A percentile compares a stretch with the other conserved stretches of the same genome.
Conservation (phyloP, 192 early-diverging fungal genomes). For the Thamnidium elegans region DNA sequence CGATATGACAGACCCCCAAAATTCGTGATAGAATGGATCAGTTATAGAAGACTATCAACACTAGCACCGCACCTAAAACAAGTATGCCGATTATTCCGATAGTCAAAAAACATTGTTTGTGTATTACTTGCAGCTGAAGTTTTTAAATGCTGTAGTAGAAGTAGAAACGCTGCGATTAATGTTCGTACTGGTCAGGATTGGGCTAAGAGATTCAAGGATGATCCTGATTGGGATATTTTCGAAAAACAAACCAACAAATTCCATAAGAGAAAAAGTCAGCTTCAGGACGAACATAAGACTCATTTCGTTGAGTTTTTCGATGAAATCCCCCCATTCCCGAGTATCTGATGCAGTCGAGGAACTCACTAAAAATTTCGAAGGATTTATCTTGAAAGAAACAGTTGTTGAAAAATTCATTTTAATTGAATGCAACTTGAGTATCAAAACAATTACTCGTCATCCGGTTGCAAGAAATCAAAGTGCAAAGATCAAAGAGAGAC, state of each 20-base stretch:
- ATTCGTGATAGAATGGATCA: too few species aligned
- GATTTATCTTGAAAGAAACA: background rate
- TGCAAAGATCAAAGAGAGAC: slow-evolving; percentile 9
- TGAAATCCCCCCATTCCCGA: background rate
- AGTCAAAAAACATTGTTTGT: too few species aligned
- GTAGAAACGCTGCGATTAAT: background rate
- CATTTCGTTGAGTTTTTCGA: background rate
- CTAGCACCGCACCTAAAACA: too few species aligned
- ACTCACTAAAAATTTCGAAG: background rate
- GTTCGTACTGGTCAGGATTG: slow-evolving; percentile 1
- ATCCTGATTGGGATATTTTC: background rate
- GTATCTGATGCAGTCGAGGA: background rate
- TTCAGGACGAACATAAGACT: slow-evolving; percentile 3
- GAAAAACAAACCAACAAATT: background rate
- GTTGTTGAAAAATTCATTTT: background rate
- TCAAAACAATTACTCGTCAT: slow-evolving; percentile 4
- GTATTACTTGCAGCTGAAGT: background rate
- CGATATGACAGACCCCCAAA: too few species aligned
- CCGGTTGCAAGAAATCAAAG: background rate
- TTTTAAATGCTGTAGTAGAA: too few species aligned
- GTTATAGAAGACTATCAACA: too few species aligned
- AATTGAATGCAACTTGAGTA: background rate
- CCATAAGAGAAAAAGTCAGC: background rate
- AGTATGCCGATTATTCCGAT: too few species aligned
- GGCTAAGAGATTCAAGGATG: background rate